Evolutionary conservation across 2,329 filamentous ascomycete genomes (phyloP).

Genomic region (Arthrobotrys pseudoclavata): DNA sequence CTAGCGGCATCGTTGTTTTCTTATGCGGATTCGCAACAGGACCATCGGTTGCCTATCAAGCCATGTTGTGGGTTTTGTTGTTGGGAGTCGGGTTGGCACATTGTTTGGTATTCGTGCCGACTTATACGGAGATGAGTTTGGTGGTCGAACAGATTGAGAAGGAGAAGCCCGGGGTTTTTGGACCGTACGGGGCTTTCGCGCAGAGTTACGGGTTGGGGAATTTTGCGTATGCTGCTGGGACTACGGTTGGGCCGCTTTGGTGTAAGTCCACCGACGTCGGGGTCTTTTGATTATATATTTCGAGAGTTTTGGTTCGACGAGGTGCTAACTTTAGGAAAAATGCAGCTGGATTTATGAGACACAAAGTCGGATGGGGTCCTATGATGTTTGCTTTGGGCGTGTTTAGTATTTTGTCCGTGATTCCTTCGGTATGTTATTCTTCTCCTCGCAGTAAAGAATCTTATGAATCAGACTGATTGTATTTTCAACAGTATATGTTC

Average conservation of each 20-base stretch:
- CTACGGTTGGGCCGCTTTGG: conserved; percentile 53
- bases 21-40: conserved; percentile 35
- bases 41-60: conserved; percentile 36
- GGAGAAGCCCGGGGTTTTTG: conserved; percentile 57
- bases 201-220: conserved; percentile 58
- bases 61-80: conserved; percentile 45
- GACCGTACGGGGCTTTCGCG: conserved; percentile 56
- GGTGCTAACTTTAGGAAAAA: conserved; percentile 19
- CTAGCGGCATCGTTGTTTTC: conserved; percentile 17
- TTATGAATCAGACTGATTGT: conserved; percentile 7
- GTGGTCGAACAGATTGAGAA: conserved; percentile 56
- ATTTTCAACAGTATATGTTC: conserved; percentile 29
- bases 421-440: conserved; percentile 42
- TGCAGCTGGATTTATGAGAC: conserved; percentile 55
- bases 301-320: not conserved
- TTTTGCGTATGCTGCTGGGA: conserved; percentile 55
- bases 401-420: conserved; percentile 30
- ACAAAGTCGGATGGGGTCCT: conserved; percentile 44
- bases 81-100: conserved; percentile 48
- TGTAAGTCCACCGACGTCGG: too few relatives aligned
- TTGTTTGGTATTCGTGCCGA: conserved; percentile 52
- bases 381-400: conserved; percentile 46
- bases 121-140: conserved; percentile 57
- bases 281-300: conserved; percentile 1
- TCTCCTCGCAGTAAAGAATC: not conserved